A percentile compares a stretch with the other conserved stretches of the same genome.
Conservation (phyloP, 768 basidiomycete species). For the Macrolepiota albuminosa region DNA sequence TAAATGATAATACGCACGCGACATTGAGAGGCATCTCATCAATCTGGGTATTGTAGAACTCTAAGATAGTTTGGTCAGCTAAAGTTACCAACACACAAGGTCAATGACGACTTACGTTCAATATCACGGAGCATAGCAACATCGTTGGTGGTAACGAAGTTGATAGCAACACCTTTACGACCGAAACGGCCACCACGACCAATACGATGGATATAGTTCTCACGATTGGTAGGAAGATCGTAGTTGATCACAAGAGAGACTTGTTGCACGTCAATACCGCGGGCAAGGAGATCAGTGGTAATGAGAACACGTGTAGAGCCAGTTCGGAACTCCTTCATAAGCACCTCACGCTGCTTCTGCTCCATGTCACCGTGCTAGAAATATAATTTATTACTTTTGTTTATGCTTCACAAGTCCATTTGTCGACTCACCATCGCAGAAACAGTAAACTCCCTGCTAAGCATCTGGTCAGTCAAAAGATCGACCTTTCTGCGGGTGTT, state of each 20-base stretch:
- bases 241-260: slow-evolving; percentile 96
- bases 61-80: slow-evolving; percentile 29
- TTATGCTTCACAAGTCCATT: neutral
- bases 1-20: slow-evolving; percentile 49
- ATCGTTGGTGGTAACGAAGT: slow-evolving; percentile 96
- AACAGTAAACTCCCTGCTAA: slow-evolving; percentile 93
- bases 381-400: slow-evolving; percentile 14
- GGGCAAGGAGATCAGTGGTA: slow-evolving; percentile 96
- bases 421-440: slow-evolving; percentile 80
- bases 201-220: slow-evolving; percentile 99
- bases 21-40: slow-evolving; percentile 99
- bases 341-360: slow-evolving; percentile 90
- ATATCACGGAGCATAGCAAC: slow-evolving; percentile 91
- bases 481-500: slow-evolving; percentile 99
- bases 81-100: neutral
- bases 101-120: slow-evolving; percentile 63
- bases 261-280: slow-evolving; percentile 98
- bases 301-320: slow-evolving; percentile 97
- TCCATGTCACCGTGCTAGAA: slow-evolving; percentile 98
- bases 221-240: slow-evolving; percentile 88
- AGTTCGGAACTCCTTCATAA: slow-evolving; percentile 99
- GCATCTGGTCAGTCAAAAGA: slow-evolving; percentile 98
- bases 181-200: slow-evolving; percentile 98
- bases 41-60: slow-evolving; percentile 95
- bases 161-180: slow-evolving; percentile 96